These are phyloP conservation scores for Rhytidhysteron rufulum DNA, from an alignment of 2,329 filamentous ascomycete species.

Conservation along the genomic window DNA sequence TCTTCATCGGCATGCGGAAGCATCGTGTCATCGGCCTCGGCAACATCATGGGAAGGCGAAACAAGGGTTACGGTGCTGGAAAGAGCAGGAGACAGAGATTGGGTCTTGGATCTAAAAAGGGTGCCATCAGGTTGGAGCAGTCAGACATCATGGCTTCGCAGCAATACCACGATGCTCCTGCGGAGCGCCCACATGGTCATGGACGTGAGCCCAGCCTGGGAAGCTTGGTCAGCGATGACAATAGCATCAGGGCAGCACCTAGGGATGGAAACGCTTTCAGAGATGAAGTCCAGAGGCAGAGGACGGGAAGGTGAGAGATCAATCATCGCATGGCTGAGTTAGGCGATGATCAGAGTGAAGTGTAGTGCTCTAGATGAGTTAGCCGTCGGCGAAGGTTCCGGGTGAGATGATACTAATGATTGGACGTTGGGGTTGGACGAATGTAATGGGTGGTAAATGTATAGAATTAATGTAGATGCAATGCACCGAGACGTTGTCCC, in stretches of 20 bases:
- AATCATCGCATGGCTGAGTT: no score
- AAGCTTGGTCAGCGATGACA: slow-evolving; percentile 26
- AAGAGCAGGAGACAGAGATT: slow-evolving; percentile 35
- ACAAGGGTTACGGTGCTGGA: slow-evolving; percentile 35
- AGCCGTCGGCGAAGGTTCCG: no score
- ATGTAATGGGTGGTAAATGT: no score
- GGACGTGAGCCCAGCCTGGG: slow-evolving; percentile 19
- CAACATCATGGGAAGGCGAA: slow-evolving; percentile 32
- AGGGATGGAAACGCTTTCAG: slow-evolving; percentile 32
- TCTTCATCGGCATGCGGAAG: slow-evolving; percentile 41
- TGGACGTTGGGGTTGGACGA: no score
- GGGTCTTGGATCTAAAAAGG: slow-evolving; percentile 23
- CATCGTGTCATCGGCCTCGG: slow-evolving; percentile 35
- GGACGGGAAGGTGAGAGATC: slow-evolving; percentile 25
- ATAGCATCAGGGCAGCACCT: slow-evolving; percentile 17
- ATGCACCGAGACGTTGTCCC: no score
- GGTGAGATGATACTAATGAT: no score
- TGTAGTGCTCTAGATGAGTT: no score
- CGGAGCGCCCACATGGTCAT: slow-evolving; percentile 7
- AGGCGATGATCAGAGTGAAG: no score
- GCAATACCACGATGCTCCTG: slow-evolving; percentile 10
- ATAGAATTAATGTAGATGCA: no score
- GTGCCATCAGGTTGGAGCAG: slow-evolving; percentile 26
- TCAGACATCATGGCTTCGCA: slow-evolving; percentile 13
- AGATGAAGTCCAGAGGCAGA: slow-evolving; percentile 36